Percentiles rank a stretch among this genome's conserved stretches.
Evolutionary conservation across 2,329 filamentous ascomycete genomes (phyloP).

Genomic region (Davidsoniella neocaledoniae): DNA sequence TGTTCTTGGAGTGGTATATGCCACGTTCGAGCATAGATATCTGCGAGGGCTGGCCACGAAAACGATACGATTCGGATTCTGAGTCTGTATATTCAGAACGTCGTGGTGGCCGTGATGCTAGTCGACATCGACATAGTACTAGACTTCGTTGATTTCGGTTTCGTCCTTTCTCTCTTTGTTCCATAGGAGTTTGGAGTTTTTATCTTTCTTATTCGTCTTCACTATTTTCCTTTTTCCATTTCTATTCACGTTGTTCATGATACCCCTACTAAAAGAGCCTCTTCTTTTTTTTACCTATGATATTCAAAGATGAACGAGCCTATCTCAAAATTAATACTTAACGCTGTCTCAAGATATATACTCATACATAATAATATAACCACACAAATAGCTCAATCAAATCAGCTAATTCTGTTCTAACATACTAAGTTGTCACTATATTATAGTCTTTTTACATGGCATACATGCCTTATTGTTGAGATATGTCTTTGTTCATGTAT

Average conservation of each 20-base stretch:
- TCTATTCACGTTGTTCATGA: too few relatives aligned
- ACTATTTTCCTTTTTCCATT: too few relatives aligned
- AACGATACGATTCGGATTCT: constrained; percentile 21
- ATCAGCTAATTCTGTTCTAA: neutral
- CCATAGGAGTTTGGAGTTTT: too few relatives aligned
- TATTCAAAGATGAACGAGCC: too few relatives aligned
- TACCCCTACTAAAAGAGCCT: too few relatives aligned
- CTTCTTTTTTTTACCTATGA: too few relatives aligned
- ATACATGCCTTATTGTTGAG: too few relatives aligned
- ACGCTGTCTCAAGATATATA: too few relatives aligned
- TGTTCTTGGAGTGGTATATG: constrained; percentile 75
- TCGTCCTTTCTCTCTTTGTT: too few relatives aligned
- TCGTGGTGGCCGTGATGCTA: constrained; percentile 2
- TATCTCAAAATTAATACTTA: too few relatives aligned
- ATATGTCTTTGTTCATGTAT: neutral
- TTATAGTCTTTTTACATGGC: neutral
- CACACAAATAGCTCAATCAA: neutral
- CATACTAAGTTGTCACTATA: neutral
- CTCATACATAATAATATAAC: too few relatives aligned
- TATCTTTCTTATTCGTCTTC: too few relatives aligned
- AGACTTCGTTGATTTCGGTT: neutral
- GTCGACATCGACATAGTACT: neutral
- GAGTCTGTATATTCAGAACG: constrained; percentile 7
- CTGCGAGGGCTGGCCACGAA: constrained; percentile 81
- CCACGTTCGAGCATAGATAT: constrained; percentile 77